Base-by-base conservation (phyloP, 2,329 filamentous ascomycete genomes). In the Pestalotiopsis sp. region DNA sequence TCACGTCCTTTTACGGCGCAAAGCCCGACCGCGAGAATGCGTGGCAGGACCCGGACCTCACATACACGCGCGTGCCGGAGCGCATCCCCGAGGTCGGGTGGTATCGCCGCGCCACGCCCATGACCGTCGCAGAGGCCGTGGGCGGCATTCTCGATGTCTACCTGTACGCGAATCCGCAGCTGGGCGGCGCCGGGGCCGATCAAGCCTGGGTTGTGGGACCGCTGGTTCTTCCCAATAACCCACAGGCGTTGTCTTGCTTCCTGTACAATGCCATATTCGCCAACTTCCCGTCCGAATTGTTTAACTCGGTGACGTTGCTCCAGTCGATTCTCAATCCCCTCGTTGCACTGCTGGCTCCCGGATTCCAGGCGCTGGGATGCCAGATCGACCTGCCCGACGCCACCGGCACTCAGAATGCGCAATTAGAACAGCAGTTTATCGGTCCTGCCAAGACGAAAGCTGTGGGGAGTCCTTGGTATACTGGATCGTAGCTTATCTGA, bases 1-100 rank as follows among this genome's bases (percentile, higher is more conserved):
- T 71, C 63, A 71, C 70, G 12, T 70, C 68, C 59, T 71, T 71
- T 64, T 71, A 71, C 68, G 70, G 70, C 59, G 70, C 70, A n/a
- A 70, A 68, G 66, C 70, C 70, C 14, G 38, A 36, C 52, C 57
- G 62, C 49, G 45, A 41, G 2, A 39, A 27, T 23, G 70, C 70
- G 20, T 71, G 70, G 70, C 13, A 59, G 27, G 66, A 70, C 31
- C 62, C 68, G 20, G 27, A 64, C 13, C 68, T 71, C 49, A 63
- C 63, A 4, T 71, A 71, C 66, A 70, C 68, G 12, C 68, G 68
- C 27, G 66, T 71, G 4, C 66, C 70, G 1, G 70, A 71, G 66
- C 66, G 70, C 7, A 71, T 71, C 59, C 70, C 68, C 12, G 68
- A 71, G 14, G 63, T 56, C n/a, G 58, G 58, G 0, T 71, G 70